phyloP scores from a whole-genome alignment of 192 early-diverging fungal species.

The Mortierella hygrophila region DNA sequence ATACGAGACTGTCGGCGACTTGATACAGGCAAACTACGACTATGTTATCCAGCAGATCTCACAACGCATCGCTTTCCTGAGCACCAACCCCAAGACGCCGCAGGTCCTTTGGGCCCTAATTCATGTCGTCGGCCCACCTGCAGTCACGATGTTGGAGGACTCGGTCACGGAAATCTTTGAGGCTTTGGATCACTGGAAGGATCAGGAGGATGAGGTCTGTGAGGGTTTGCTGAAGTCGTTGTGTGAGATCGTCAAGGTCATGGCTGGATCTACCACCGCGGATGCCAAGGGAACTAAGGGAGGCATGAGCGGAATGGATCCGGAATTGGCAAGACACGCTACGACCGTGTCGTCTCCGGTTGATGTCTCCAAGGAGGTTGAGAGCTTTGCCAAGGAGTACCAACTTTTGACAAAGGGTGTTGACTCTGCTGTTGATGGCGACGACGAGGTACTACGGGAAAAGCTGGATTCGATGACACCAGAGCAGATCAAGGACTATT shows the following conservation, averaged over 20 bases:
- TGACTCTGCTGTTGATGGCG: not conserved
- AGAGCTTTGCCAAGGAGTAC: conserved; percentile 24
- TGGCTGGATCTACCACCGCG: conserved; percentile 7
- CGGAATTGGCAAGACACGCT: not conserved
- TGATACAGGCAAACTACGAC: conserved; percentile 64
- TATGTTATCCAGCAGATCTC: conserved; percentile 67
- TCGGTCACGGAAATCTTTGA: conserved; percentile 69
- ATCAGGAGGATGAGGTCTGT: conserved; percentile 56
- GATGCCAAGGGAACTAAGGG: not conserved
- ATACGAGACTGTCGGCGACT: conserved; percentile 39
- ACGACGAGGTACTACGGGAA: conserved; percentile 7
- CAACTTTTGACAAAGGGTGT: conserved; percentile 10
- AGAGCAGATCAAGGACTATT: conserved; percentile 37
- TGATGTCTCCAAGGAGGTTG: conserved; percentile 22
- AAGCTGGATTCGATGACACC: conserved; percentile 36
- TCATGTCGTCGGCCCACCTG: conserved; percentile 57
- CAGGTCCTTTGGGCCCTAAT: conserved; percentile 65
- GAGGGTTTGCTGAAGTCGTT: conserved; percentile 54
- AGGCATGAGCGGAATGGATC: not conserved
- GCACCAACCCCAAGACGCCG: conserved; percentile 60
- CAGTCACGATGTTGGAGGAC: conserved; percentile 63
- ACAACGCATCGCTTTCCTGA: conserved; percentile 50
- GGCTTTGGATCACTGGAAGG: conserved; percentile 64
- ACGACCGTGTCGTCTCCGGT: not conserved
- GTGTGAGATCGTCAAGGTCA: conserved; percentile 45